A percentile compares a stretch with the other conserved stretches of the same genome.
Evolutionary conservation across 176 grass and related monocot species (phyloP).

Genomic region (Phoenix roebelenii): DNA sequence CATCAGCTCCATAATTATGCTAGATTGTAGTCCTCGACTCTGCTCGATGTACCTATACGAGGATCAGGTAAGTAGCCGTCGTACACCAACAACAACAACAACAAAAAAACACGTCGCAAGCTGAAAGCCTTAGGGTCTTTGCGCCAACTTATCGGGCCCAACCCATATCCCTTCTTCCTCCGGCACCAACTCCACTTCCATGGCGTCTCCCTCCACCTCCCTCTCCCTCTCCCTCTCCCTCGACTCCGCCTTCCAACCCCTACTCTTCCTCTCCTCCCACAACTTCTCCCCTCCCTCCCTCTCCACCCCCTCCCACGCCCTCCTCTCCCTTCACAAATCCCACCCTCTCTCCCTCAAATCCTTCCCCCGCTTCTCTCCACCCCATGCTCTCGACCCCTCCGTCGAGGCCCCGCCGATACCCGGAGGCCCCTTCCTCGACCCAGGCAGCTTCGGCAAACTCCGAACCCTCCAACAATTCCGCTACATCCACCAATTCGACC

Average conservation of each 20-base stretch:
- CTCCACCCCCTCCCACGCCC: neutral
- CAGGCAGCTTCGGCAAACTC: conserved; percentile 29
- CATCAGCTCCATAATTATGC: no score
- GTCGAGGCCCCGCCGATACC: neutral
- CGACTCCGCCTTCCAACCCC: conserved; percentile 16
- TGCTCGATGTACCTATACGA: no score
- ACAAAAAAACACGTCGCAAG: no score
- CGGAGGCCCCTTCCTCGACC: conserved; percentile 37
- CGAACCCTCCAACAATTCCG: conserved; percentile 37
- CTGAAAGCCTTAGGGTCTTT: no score
- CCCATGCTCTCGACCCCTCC: conserved; percentile 1
- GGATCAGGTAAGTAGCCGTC: no score
- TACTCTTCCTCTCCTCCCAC: conserved; percentile 6
- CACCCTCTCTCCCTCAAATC: neutral
- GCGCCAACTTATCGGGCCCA: no score
- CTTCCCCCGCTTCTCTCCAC: conserved; percentile 2
- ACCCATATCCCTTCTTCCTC: no score
- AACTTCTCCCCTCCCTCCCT: neutral
- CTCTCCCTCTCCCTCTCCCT: conserved; percentile 31
- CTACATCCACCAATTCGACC: conserved; percentile 38
- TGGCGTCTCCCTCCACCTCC: neutral
- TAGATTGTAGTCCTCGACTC: no score
- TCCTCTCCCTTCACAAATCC: neutral
- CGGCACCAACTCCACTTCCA: no score
- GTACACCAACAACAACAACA: no score